A percentile compares a stretch with the other conserved stretches of the same genome.
phyloP scores from a whole-genome alignment of 768 basidiomycete genomes.

The Rhodotorula graminis region DNA sequence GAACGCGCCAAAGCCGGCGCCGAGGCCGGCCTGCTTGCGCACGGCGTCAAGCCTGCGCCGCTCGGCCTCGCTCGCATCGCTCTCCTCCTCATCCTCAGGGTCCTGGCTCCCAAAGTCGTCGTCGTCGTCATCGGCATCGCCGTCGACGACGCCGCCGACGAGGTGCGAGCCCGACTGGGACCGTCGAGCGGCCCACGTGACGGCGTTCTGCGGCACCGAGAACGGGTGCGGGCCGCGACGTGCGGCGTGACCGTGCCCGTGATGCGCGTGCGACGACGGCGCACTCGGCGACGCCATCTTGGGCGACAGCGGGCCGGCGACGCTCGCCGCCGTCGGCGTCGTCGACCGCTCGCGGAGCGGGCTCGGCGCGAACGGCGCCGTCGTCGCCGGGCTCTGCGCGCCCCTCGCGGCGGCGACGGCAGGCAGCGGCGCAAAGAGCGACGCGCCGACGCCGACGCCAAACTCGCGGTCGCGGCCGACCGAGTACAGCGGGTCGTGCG shows the following conservation, averaged over 20 bases:
- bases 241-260: background rate
- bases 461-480: background rate
- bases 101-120: slow-evolving; percentile 14
- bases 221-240: slow-evolving; percentile 19
- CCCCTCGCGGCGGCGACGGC: background rate
- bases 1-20: slow-evolving; percentile 18
- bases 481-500: background rate
- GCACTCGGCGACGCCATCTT: background rate
- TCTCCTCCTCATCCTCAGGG: background rate
- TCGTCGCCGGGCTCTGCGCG: background rate
- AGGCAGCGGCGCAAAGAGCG: slow-evolving; percentile 20
- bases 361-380: background rate
- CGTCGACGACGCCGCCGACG: slow-evolving; percentile 15
- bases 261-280: background rate
- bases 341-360: background rate
- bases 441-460: slow-evolving; percentile 26
- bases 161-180: slow-evolving; percentile 5
- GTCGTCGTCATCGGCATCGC: slow-evolving; percentile 30
- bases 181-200: slow-evolving; percentile 24
- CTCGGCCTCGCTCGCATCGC: background rate
- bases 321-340: background rate
- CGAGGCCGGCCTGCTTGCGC: background rate
- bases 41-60: background rate
- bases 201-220: slow-evolving; percentile 37
- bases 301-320: background rate